phyloP scores from a whole-genome alignment of 192 early-diverging fungal species.

The Phlyctochytrium bullatum region DNA sequence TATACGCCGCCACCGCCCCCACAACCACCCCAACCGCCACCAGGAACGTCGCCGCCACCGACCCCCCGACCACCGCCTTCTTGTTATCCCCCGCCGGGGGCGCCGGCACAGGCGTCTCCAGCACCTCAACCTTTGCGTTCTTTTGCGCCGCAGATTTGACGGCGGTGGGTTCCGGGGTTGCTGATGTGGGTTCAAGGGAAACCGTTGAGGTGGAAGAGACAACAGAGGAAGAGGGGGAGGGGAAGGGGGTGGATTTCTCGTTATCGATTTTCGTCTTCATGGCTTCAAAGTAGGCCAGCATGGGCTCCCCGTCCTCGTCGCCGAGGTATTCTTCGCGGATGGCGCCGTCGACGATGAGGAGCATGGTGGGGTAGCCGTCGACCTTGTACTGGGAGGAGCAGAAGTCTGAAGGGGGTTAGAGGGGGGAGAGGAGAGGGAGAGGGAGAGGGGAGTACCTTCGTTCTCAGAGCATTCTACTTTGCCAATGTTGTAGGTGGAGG shows the following conservation, averaged over 20 bases:
- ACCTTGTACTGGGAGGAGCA: slow-evolving; percentile 5
- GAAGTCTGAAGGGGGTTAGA: neutral
- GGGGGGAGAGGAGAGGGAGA: neutral
- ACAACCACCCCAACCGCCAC: too few species aligned
- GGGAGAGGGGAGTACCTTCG: neutral
- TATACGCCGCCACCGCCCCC: too few species aligned
- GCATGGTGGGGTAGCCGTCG: slow-evolving; percentile 25
- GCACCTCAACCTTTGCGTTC: too few species aligned
- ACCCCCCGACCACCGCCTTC: too few species aligned
- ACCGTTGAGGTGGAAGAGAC: too few species aligned
- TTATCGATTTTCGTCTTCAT: neutral
- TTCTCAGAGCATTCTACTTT: slow-evolving; percentile 32
- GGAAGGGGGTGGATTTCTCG: neutral
- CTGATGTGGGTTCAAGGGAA: too few species aligned
- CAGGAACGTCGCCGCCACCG: too few species aligned
- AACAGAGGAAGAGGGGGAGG: too few species aligned
- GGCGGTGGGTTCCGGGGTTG: too few species aligned
- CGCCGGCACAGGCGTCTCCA: too few species aligned
- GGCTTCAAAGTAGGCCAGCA: slow-evolving; percentile 19
- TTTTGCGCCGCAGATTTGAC: too few species aligned
- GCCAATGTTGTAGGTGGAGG: slow-evolving; percentile 4
- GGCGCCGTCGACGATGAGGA: slow-evolving; percentile 24
- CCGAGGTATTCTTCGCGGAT: slow-evolving; percentile 21
- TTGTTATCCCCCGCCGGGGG: too few species aligned
- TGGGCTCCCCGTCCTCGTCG: slow-evolving; percentile 9